Evolutionary conservation across 176 grass and related monocot species (phyloP), one percentile per base, ranked within the genome.

Genomic region (Paspalum notatum): DNA sequence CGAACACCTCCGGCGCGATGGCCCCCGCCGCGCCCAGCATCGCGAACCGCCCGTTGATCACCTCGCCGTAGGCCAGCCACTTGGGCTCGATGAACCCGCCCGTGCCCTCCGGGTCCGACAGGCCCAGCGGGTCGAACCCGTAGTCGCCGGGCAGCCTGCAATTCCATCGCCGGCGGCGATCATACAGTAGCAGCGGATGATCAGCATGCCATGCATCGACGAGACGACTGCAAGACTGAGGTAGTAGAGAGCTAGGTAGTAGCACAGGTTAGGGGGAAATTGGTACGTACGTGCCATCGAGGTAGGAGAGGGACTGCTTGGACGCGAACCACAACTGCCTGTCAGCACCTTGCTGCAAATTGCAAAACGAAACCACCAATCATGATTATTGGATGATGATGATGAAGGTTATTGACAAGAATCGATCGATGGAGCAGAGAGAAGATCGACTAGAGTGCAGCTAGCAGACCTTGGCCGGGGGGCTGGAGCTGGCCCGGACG

Each of bases 271-370:
- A 3, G 32, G 1, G 1, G 32, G 32, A 2, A 3, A 2, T 32
- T 32, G 32, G 13, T 7, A 88, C 82, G 75, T 86, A 98, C 96
- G 90, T 90, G 81, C 96, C 96, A 66, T 95, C 90, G 9, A 98
- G 81, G 86, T 98, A 98, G 64, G 71, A 68, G 75, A 98, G 90
- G 41, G 92, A 98, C 62, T 98, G 96, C 79, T 91, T 98, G 84
- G 96, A 98, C 15, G 96, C 96, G 66, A 98, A 98, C 96, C 88
- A 98, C 22, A 98, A 86, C 86, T 95, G 96, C 75, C 96, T 91
- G 82, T 95, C 72, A 45, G 83, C 83, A 46, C 85, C 83, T 98
- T 98, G 96, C 92, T 98, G 96, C 59, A 64, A 66, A 62, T 46
- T 16, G 0, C 63, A 58, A 40, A 32, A 32, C 32, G 32, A 32